Evolutionary conservation across 2,329 filamentous ascomycete species (phyloP), one percentile per base, ranked within the genome.

Genomic region (Aspergillus ustus): DNA sequence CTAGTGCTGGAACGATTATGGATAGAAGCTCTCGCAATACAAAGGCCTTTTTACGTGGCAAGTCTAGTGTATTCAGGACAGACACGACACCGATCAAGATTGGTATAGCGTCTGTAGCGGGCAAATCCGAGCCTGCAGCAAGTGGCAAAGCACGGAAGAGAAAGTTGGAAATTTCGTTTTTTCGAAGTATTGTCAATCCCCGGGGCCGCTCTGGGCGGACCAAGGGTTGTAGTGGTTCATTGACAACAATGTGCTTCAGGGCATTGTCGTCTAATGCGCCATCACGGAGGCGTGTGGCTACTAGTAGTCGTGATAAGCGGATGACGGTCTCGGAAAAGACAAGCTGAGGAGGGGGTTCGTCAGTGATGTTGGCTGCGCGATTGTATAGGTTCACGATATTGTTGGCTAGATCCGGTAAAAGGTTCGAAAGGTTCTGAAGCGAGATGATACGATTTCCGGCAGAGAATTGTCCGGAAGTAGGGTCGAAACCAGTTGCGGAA

Each of bases 21-120:
- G 89, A 89, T 8, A 99, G 85, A 53, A 98, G 84, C 71, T 97
- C 93, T 68, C 91, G 89, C 69, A 97, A 85, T 0, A 97, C 87
- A 79, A 98, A 90, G 4, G 91, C 93, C 76, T 96, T 96, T 78
- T 97, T 98, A 60, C 95, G 86, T 62, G 93, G 87, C 63, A 94
- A 86, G 1, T 91, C 92, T 7, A 99, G 78, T 6, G 87, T 83
- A 0, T 92, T 90, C 9, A 97, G 81, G n/a, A 96, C 87, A n/a
- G 91, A 88, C 7, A 92, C 90, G 66, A 98, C 92, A 13, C 93
- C 94, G 67, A 92, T 89, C 17, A 97, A 82, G 40, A 97, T 89
- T 9, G 90, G 87, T 11, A 91, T 87, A 22, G 91, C 85, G 75
- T 97, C 93, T 9, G 88, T 87, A 4, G 90, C 86, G 2, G 89